Evolutionary conservation across 768 basidiomycete species (phyloP).

Genomic region (Lentinus brumalis): DNA sequence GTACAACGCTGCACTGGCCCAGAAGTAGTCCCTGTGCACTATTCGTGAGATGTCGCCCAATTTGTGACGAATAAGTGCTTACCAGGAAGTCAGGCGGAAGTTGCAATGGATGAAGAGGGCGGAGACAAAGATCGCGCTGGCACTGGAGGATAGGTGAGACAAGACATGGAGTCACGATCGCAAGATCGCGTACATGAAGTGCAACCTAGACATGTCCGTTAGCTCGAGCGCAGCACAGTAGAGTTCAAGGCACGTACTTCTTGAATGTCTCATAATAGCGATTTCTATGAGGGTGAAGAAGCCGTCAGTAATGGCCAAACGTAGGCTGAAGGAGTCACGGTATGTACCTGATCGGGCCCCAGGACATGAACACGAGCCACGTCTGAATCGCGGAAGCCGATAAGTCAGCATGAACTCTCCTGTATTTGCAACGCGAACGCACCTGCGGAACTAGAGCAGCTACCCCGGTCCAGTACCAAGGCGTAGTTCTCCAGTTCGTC

Average conservation of each 20-base stretch:
- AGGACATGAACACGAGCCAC: slow-evolving; percentile 32
- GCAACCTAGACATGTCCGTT: no score
- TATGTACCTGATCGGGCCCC: slow-evolving; percentile 26
- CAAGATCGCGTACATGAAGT: no score
- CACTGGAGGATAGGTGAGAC: slow-evolving; percentile 18
- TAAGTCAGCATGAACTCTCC: no score
- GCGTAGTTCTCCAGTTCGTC: slow-evolving; percentile 17
- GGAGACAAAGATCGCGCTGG: slow-evolving; percentile 36
- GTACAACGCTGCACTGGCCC: slow-evolving; percentile 34
- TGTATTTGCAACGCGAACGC: no score
- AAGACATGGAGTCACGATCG: not conserved
- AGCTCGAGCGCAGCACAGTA: not conserved
- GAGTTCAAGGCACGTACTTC: slow-evolving; percentile 24
- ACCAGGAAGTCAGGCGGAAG: slow-evolving; percentile 34
- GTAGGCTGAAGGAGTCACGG: no score
- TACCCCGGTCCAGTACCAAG: slow-evolving; percentile 36
- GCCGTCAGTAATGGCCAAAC: no score
- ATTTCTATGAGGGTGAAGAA: slow-evolving; percentile 18
- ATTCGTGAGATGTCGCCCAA: not conserved
- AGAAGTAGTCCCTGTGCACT: slow-evolving; percentile 30
- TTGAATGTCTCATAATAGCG: slow-evolving; percentile 38
- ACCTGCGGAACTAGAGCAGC: slow-evolving; percentile 35
- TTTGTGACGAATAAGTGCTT: not conserved
- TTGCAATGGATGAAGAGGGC: slow-evolving; percentile 36
- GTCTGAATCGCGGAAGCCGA: slow-evolving; percentile 7